Base-by-base conservation (phyloP, 2,329 filamentous ascomycete species). In the Balansia obtecta region DNA sequence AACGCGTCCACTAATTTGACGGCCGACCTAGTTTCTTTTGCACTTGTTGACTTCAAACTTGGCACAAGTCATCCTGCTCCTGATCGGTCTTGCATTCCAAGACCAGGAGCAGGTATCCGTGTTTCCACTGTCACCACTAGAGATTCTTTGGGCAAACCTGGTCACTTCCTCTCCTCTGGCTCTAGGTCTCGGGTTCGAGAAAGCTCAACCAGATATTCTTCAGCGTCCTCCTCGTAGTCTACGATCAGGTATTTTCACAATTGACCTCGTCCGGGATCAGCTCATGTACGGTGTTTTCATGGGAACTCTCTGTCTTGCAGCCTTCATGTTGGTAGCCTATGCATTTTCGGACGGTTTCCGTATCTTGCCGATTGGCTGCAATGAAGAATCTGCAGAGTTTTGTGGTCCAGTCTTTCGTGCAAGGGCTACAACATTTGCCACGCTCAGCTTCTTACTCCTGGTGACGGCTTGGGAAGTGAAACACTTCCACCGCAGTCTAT, bases 111-210 rank as follows among this genome's bases (percentile, higher is more conserved):
- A 70, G 12, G 66, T 79, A 15, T 83, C 82, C 1, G 79, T 87
- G 13, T 87, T 86, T 60, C 84, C 83, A 0, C 71, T 88, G 13
- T 82, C 82, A 0, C 83, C 84, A 0, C 74, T 88, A 4, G 83
- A 88, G 60, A 86, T 87, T 58, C 75, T 88, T 33, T 88, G 84
- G 84, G 82, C 85, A 54, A 88, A 87, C 61, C 79, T 88, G 60
- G 76, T 87, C 49, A 88, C 84, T 1, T 85, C 81, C 1, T 84
- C 80, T 7, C 77, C 86, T 57, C 74, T 85, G 1, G 85, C 85
- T 41, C 79, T 88, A 57, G 84, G 84, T 49, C 73, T 88, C 0
- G 85, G 84, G 6, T 78, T 87, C 53, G 85, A 88, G 60, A 74
- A 80, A 51, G 82, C 82, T 0, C 76, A 81, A 33, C 77, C 80